Conservation (phyloP, 805 yeast genomes). For the Wickerhamiella brachini region DNA sequence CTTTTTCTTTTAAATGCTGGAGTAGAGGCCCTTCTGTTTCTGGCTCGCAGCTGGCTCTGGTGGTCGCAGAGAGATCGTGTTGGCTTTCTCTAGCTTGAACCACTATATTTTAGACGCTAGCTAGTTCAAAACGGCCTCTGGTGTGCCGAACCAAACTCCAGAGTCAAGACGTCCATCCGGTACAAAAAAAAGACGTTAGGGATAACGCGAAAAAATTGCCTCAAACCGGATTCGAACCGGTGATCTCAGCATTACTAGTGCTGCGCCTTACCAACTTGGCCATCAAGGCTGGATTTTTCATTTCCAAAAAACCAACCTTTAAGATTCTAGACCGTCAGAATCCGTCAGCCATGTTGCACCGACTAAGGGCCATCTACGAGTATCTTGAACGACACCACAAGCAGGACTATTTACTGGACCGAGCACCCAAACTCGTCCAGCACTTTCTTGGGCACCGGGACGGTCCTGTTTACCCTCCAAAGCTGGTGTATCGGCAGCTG, state of each 20-base stretch:
- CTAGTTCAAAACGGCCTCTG: too few species aligned
- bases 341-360: background rate
- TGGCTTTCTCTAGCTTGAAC: too few species aligned
- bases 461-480: conserved; percentile 3
- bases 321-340: background rate
- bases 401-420: background rate
- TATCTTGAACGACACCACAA: background rate
- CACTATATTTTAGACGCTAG: too few species aligned
- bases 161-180: too few species aligned
- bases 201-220: conserved; percentile 6
- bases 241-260: conserved; percentile 9
- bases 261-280: conserved; percentile 10
- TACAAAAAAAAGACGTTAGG: too few species aligned
- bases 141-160: too few species aligned
- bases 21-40: too few species aligned
- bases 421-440: conserved; percentile 9
- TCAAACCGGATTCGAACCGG: conserved; percentile 8
- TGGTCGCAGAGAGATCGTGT: too few species aligned
- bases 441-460: conserved; percentile 17
- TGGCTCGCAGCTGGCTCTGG: too few species aligned
- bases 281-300: conserved; percentile 2
- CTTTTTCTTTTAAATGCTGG: too few species aligned
- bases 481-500: conserved; percentile 5
- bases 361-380: background rate
- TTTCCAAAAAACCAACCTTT: background rate